phyloP scores from a whole-genome alignment of 176 grass and related monocot species.

The Oryza brachyantha region DNA sequence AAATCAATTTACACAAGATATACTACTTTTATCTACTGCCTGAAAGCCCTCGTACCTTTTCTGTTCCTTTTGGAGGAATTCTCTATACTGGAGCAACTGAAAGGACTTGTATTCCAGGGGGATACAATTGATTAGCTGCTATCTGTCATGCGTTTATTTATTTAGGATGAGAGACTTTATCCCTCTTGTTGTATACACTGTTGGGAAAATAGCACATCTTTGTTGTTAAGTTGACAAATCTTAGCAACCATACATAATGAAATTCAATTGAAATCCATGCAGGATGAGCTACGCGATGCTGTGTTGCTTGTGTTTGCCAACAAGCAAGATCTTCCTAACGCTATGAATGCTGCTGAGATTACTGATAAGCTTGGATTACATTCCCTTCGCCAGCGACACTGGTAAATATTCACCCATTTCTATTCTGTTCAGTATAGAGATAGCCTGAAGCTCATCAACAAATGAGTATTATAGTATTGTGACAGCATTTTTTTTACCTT shows the following conservation, averaged over 20 bases:
- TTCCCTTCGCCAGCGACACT: conserved; percentile 43
- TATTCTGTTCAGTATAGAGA: neutral
- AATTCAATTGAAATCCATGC: neutral
- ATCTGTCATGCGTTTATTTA: too few species aligned
- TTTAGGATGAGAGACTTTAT: too few species aligned
- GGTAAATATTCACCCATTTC: conserved; percentile 4
- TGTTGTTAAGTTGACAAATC: neutral
- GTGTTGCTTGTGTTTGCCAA: conserved; percentile 48
- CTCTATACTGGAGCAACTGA: too few species aligned
- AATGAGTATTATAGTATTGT: neutral
- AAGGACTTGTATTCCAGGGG: too few species aligned
- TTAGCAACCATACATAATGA: neutral
- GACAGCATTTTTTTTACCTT: neutral
- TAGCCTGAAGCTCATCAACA: neutral
- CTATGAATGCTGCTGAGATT: conserved; percentile 49
- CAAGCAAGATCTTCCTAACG: conserved; percentile 54
- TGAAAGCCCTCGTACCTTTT: too few species aligned
- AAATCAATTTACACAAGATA: too few species aligned
- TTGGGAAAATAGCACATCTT: neutral
- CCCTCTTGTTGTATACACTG: too few species aligned
- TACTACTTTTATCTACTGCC: too few species aligned
- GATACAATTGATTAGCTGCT: too few species aligned
- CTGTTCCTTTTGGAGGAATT: too few species aligned
- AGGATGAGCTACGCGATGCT: conserved; percentile 49
- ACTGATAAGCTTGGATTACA: conserved; percentile 42